Evolutionary conservation across 179 eudicot genomes (phyloP).

Genomic region (Silene vulgaris): DNA sequence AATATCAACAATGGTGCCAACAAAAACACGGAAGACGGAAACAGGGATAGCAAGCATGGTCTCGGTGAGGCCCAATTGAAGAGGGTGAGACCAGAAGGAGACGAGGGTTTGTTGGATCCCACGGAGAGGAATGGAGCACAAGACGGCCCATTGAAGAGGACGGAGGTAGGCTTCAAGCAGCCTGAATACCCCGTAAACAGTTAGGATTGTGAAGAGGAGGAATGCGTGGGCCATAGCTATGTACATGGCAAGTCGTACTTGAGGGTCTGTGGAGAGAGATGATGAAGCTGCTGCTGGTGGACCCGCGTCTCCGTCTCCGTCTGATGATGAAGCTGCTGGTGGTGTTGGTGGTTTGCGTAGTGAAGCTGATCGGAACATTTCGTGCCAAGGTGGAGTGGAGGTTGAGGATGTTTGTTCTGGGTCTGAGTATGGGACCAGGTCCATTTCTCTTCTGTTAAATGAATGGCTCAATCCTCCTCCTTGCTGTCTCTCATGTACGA

Average conservation of each 20-base stretch:
- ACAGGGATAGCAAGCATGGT: conserved; percentile 74
- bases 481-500: no score
- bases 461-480: no score
- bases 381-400: conserved; percentile 62
- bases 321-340: neutral
- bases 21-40: conserved; percentile 57
- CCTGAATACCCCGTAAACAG: conserved; percentile 54
- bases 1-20: conserved; percentile 71
- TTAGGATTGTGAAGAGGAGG: conserved; percentile 56
- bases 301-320: no score
- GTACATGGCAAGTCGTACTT: conserved; percentile 64
- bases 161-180: conserved; percentile 73
- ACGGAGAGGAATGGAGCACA: conserved; percentile 81
- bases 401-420: conserved; percentile 30
- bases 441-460: conserved; percentile 31
- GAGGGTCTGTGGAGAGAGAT: conserved; percentile 45
- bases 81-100: conserved; percentile 72
- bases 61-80: conserved; percentile 74
- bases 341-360: conserved; percentile 37
- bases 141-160: conserved; percentile 85
- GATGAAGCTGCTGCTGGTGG: neutral
- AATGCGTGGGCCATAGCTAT: conserved; percentile 92
- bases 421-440: conserved; percentile 54
- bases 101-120: conserved; percentile 74
- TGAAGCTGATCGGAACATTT: conserved; percentile 88